Base-by-base conservation (phyloP, 192 early-diverging fungal genomes). In the Spizellomyces sp. region DNA sequence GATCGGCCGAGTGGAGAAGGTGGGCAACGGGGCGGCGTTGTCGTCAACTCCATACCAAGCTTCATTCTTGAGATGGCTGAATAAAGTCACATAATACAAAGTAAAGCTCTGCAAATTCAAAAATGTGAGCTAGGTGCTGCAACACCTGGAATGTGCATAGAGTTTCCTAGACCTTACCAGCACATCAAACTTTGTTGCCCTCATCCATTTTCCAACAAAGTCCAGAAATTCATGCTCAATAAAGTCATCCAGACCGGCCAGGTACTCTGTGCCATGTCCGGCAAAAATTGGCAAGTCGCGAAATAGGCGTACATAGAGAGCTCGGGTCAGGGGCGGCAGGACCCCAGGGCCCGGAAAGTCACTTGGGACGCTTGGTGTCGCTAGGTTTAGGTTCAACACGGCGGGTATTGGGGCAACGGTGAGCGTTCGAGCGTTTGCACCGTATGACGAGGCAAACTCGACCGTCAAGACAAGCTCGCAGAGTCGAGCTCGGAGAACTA, bases 121-220 rank as follows among this genome's bases (percentile, higher is more conserved):
- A 36, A 36, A 36, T 36, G 52, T n/a, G 19, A 55, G 14, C 14
- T 3, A 2, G 3, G 52, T 55, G 14, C 3, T 55, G 15, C 52
- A 55, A 10, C 50, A 52, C 50, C 50, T 12, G n/a, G n/a, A n/a
- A 3, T 36, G 27, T 36, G 52, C 19, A 19, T 55, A 15, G 52
- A n/a, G 0, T 2, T 14, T 17, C 14, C 59, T 17, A 19, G 42
- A 47, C 6, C 67, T 48, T 43, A 75, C 71, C 41, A 80, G 68
- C 7, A 80, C 45, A 47, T 80, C 79, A 67, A 80, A 80, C 65
- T 77, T 62, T 10, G 79, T 77, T 5, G 79, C 79, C 8, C 67
- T 22, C 62, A 77, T 73, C 79, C 79, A 80, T 5, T 68, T 58
- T 8, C 59, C 57, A 10, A 74, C 72, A 47, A 77, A 69, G 7